phyloP scores from a whole-genome alignment of 495 filamentous ascomycete genomes.

The Xylaria intraflava region DNA sequence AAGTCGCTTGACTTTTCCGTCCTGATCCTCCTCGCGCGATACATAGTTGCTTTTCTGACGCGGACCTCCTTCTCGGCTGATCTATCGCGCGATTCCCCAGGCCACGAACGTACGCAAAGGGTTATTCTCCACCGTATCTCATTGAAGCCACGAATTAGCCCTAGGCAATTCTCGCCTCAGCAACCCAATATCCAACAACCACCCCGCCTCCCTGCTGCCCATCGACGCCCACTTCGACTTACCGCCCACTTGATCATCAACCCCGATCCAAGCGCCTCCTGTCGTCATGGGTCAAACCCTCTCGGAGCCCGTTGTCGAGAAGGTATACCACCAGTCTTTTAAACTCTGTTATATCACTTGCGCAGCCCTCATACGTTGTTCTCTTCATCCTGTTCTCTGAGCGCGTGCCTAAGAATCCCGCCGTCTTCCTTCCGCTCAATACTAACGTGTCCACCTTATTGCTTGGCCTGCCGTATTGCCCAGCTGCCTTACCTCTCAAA shows the following conservation, averaged over 20 bases:
- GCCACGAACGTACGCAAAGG: background rate
- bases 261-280: conserved; percentile 4
- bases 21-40: conserved; percentile 4
- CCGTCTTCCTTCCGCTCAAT: conserved; percentile 13
- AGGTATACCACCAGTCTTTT: conserved; percentile 55
- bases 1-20: conserved; percentile 8
- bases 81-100: conserved; percentile 1
- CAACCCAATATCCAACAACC: background rate
- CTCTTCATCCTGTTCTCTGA: conserved; percentile 7
- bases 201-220: conserved; percentile 4
- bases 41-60: background rate
- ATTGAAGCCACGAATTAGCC: background rate
- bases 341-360: conserved; percentile 12
- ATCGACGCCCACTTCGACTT: conserved; percentile 7
- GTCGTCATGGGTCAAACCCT: conserved; percentile 92
- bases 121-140: background rate
- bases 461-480: too few relatives aligned
- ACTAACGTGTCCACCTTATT: too few relatives aligned
- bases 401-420: conserved; percentile 20
- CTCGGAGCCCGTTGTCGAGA: conserved; percentile 96
- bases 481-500: too few relatives aligned
- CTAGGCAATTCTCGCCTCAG: background rate
- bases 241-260: background rate
- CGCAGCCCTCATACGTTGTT: conserved; percentile 8
- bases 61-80: background rate